Percentiles rank a stretch among this genome's conserved stretches.
These are phyloP conservation scores for Paspalum notatum DNA, from an alignment of 176 grass and related monocot genomes.

Conservation along the genomic window DNA sequence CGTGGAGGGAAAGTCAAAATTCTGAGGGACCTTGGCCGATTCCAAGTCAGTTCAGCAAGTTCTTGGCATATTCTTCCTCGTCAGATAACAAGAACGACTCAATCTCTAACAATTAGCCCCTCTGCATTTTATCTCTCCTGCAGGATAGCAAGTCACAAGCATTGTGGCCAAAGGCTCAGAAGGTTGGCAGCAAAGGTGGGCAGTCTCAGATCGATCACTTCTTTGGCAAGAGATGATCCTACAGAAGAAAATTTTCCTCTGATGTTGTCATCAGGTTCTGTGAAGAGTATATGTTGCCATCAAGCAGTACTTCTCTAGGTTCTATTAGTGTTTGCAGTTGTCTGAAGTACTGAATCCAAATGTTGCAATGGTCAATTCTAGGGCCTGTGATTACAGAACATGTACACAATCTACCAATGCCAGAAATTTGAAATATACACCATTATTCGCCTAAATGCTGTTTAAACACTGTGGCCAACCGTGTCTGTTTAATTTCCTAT, in stretches of 20 bases:
- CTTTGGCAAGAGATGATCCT: conserved; percentile 69
- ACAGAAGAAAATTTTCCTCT: background rate
- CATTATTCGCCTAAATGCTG: no score
- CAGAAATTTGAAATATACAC: conserved; percentile 14
- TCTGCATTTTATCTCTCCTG: background rate
- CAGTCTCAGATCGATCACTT: conserved; percentile 85
- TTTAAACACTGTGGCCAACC: no score
- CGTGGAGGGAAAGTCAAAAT: conserved; percentile 90
- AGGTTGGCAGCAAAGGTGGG: conserved; percentile 61
- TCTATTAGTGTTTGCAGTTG: background rate
- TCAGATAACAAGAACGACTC: background rate
- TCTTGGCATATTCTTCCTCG: conserved; percentile 8
- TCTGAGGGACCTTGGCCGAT: conserved; percentile 56
- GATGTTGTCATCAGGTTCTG: background rate
- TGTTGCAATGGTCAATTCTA: conserved; percentile 3
- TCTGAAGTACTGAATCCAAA: conserved; percentile 16
- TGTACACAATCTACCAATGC: background rate
- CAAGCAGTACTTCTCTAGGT: background rate
- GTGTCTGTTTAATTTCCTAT: no score
- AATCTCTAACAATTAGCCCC: background rate
- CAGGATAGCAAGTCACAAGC: conserved; percentile 55
- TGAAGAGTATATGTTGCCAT: conserved; percentile 8
- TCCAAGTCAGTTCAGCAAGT: conserved; percentile 46
- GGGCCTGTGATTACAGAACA: background rate
- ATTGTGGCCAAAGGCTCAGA: conserved; percentile 51